These are phyloP conservation scores for Metarhizium anisopliae DNA, from an alignment of 2,329 filamentous ascomycete species.

Conservation along the genomic window DNA sequence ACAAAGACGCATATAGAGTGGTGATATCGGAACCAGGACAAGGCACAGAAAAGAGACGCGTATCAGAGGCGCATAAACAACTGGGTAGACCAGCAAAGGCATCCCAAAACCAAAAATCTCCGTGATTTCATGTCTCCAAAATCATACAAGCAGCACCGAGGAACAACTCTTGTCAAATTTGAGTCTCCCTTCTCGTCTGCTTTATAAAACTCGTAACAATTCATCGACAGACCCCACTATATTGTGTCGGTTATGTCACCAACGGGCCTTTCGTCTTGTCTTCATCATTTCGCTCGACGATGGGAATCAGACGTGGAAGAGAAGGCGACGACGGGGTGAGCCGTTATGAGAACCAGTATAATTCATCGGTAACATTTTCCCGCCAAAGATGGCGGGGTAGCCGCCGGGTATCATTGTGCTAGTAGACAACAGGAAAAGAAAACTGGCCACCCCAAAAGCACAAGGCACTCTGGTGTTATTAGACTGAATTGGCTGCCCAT, in stretches of 20 bases:
- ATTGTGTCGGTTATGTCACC: neutral
- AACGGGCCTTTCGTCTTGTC: neutral
- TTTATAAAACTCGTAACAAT: neutral
- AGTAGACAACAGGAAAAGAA: neutral
- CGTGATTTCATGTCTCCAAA: neutral
- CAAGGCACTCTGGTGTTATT: neutral
- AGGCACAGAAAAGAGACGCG: neutral
- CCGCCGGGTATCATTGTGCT: constrained; percentile 5
- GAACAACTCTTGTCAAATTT: neutral
- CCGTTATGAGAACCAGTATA: neutral
- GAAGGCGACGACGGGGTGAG: neutral
- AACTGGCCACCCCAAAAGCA: neutral
- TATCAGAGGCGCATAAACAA: neutral
- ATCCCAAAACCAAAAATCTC: neutral
- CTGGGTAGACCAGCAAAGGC: neutral
- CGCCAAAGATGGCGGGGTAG: neutral
- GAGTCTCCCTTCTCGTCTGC: neutral
- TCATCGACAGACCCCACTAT: neutral
- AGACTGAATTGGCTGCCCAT: neutral
- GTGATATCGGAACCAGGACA: neutral
- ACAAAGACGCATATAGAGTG: neutral
- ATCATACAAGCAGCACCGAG: neutral
- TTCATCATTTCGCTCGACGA: neutral
- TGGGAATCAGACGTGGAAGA: neutral
- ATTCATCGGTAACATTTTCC: neutral